Base-by-base conservation (phyloP, 371 early-diverging fungal species). In the Syncephalastrum monosporum region DNA sequence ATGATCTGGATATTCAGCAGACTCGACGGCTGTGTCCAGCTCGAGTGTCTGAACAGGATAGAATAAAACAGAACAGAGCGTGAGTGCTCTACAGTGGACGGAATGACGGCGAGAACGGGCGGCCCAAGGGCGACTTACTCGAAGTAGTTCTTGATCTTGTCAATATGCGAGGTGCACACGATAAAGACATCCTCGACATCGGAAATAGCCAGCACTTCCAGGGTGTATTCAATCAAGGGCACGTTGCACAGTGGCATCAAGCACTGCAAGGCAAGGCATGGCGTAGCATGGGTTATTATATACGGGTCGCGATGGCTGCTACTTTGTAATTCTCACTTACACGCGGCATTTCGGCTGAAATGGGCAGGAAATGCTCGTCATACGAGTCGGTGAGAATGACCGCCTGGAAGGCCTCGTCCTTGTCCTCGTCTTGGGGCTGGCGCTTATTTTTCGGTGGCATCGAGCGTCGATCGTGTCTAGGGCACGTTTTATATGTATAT, bases 311-410 rank as follows among this genome's bases (percentile, higher is more conserved):
- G 25, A 42, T 42, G 14, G 12, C 16, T 49, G 53, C 17, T 43
- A 16, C n/a, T n/a, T n/a, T n/a, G n/a, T n/a, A n/a, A n/a, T 15
- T 46, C 25, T 25, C 14, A 16, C 57, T 71, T 85, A 92, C 93
- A 63, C 94, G 77, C 45, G 98, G 97, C 58, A 74, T 82, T 68
- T 92, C 88, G 55, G 85, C 77, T n/a, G 94, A 87, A 58, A 98
- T 81, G 42, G 98, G 98, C 60, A 84, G 77, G 64, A 95, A 96
- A 6, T 87, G 86, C 56, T 88, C 81, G 67, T 96, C 92, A 71
- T 93, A 95, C 41, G 84, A 85, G 69, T 98, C 98, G 1, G 97
- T 91, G 50, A 98, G 82, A 60, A 98, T 84, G 52, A 98, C 92
- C 4, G 97, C 98, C 74, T 91, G 91, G 8, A 86, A 70, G 38